phyloP scores from a whole-genome alignment of 2,329 filamentous ascomycete genomes.

The Pseudogymnoascus sp. region DNA sequence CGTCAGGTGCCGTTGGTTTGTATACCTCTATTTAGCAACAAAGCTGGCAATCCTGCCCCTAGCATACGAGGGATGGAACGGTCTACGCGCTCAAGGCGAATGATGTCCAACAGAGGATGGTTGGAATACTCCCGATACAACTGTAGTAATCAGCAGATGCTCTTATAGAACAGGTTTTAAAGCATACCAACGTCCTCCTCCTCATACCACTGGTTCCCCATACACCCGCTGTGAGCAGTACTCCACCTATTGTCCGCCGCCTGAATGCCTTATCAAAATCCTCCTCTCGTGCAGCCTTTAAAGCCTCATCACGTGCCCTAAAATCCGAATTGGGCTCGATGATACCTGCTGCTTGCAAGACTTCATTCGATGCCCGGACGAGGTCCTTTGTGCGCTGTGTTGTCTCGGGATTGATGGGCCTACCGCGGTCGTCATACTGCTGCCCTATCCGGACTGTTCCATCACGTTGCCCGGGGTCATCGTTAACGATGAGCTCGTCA shows the following conservation, averaged over 20 bases:
- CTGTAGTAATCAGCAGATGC: conserved; percentile 16
- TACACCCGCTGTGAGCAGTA: conserved; percentile 22
- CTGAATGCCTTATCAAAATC: conserved; percentile 24
- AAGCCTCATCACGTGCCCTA: conserved; percentile 18
- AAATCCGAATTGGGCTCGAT: conserved; percentile 24
- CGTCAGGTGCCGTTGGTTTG: not conserved
- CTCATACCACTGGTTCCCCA: conserved; percentile 28
- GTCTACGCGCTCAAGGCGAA: conserved; percentile 18
- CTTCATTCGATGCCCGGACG: conserved; percentile 28
- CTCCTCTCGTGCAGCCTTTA: conserved; percentile 15
- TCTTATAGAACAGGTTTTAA: not conserved
- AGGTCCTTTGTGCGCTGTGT: conserved; percentile 25
- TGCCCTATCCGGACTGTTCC: conserved; percentile 14
- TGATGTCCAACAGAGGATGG: conserved; percentile 19
- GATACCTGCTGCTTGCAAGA: conserved; percentile 28
- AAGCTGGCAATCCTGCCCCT: conserved; percentile 23
- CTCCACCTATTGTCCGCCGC: conserved; percentile 23
- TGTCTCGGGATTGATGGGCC: conserved; percentile 26
- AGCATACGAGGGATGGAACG: conserved; percentile 18
- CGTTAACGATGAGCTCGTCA: conserved; percentile 21
- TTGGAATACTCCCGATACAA: conserved; percentile 25
- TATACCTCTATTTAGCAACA: conserved; percentile 22
- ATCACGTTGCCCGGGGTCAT: not conserved
- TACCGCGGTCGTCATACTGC: conserved; percentile 26
- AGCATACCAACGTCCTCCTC: conserved; percentile 24